Base-by-base conservation (phyloP, 495 filamentous ascomycete genomes). In the Neurospora sp. region DNA sequence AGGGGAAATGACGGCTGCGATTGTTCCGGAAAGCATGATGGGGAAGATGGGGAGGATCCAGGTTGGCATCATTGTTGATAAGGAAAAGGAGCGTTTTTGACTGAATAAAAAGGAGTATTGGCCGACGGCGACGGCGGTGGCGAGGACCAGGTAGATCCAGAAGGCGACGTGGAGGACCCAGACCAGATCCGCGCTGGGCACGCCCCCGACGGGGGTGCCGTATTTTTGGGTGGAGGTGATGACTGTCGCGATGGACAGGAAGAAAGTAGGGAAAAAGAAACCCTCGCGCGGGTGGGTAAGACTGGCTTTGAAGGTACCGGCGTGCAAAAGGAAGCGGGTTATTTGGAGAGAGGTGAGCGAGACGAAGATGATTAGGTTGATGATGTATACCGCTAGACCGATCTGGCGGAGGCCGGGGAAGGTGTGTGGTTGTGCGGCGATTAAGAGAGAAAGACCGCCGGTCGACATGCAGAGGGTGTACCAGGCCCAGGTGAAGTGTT, bases 401-500 rank as follows among this genome's bases (percentile, higher is more conserved):
- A 92, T 90, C n/a, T 86, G 82, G 12, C 80, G 80, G 5, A 92
- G 81, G 16, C 90, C 90, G 3, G 77, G 74, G 80, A 92, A 92
- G 14, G 81, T 78, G 76, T 90, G 86, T 4, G 90, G 91, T 40
- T 89, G 85, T 62, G 83, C 84, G 70, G 79, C 82, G 69, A 93
- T 83, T 23, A 92, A 82, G 10, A 92, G 84, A 14, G 91, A 87
- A 1, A 93, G 78, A 0, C 90, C 91, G 39, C 91, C 91, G 2
- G 88, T 90, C 42, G 89, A 87, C 91, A 93, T 93, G 60, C 86
- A 88, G 44, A 90, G 79, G 10, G 89, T 91, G 80, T 90, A 93
- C 87, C 90, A 92, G 31, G 90, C 90, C 89, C 90, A 92, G 35
- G 91, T 93, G 80, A 92, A 92, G 79, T 92, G 91, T 40, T 85